Evolutionary conservation across 2,329 filamentous ascomycete genomes (phyloP), one percentile per base, ranked within the genome.

Genomic region (Chalaropsis thielavioides): DNA sequence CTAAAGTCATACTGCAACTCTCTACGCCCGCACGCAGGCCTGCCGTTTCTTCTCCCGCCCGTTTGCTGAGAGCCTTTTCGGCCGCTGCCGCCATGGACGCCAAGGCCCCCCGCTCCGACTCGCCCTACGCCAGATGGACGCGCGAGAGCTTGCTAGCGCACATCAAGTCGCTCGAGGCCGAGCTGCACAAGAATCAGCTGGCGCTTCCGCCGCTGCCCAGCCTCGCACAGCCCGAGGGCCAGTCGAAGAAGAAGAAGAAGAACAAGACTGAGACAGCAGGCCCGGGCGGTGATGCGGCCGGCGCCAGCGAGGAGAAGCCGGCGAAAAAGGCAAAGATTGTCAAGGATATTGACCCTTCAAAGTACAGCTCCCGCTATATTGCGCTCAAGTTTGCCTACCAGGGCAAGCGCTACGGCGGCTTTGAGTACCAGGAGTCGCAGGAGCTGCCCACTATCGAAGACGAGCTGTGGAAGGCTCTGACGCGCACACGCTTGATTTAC

Each of bases 351-450:
- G 90, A 97, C 72, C 84, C 89, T 0, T 85, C 84, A 15, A 88
- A 85, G 72, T 96, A 96, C 74, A 82, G 83, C 43, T 95, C 90
- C 1, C 84, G 94, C 59, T 84, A 87, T 67, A 88, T 99, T 68
- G 94, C 92, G 7, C 78, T 99, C 67, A 97, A 96, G 74, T 85
- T 99, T 68, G 92, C 94, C 46, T 99, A 99, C 73, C 77, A 97
- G 43, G 94, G 94, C 59, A 89, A 90, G 73, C 83, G 84, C 64
- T 99, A 97, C 75, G 92, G 94, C 74, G 94, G 94, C 0, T 95
- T 91, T 73, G 94, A 99, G 77, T 89, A 92, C 74, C 87, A 92
- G 72, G 81, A 82, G 67, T 84, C 84, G 69, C 87, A 88, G 67
- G 76, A 83, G 2, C 74, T 89, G 68, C 86, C 92, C 4, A 92